Evolutionary conservation across 805 yeast species (phyloP).

Genomic region (Teunomyces barrocoloradensis): DNA sequence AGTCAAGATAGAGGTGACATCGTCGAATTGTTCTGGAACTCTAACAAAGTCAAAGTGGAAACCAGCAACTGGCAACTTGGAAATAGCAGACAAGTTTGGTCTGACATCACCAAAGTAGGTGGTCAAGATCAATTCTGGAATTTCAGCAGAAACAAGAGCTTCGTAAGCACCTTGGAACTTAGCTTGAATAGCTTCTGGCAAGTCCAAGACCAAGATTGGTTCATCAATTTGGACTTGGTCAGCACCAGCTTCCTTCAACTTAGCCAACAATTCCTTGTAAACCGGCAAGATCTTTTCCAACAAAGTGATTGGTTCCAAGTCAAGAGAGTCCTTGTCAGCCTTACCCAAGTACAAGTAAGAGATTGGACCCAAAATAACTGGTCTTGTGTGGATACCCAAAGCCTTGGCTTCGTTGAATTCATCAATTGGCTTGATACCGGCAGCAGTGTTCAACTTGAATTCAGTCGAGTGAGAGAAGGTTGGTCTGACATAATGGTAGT

Average conservation of each 20-base stretch:
- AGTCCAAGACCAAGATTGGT: conserved; percentile 93
- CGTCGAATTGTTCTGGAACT: conserved; percentile 93
- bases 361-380: conserved; percentile 94
- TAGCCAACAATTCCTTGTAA: conserved; percentile 82
- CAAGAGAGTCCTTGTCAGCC: conserved; percentile 96
- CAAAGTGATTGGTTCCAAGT: conserved; percentile 87
- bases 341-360: conserved; percentile 94
- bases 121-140: conserved; percentile 78
- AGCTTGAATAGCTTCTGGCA: conserved; percentile 77
- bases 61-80: conserved; percentile 89
- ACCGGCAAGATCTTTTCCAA: conserved; percentile 90
- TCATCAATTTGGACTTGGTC: conserved; percentile 94
- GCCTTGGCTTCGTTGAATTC: conserved; percentile 98
- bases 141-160: conserved; percentile 56
- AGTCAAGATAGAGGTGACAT: conserved; percentile 63
- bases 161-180: conserved; percentile 89
- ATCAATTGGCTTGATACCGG: conserved; percentile 91
- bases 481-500: conserved; percentile 99
- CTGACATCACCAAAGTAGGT: conserved; percentile 98
- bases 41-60: conserved; percentile 96
- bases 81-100: conserved; percentile 90
- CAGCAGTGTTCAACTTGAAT: conserved; percentile 77
- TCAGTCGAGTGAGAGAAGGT: conserved; percentile 93
- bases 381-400: conserved; percentile 95
- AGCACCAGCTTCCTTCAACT: conserved; percentile 94